phyloP scores from a whole-genome alignment of 1,139 yeast species.

The Suhomyces ambrosiae region DNA sequence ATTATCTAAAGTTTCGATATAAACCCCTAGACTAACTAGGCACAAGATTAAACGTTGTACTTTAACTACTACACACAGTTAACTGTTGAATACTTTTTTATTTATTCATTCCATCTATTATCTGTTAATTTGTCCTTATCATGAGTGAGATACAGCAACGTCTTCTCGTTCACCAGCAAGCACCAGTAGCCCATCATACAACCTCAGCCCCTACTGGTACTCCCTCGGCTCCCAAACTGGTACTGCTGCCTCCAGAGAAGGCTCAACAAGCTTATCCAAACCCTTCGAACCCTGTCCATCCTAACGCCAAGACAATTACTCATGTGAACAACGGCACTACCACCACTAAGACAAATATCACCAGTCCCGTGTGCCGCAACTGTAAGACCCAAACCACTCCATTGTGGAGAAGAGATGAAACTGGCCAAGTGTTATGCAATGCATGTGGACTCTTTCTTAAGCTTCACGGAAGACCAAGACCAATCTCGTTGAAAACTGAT shows the following conservation, averaged over 20 bases:
- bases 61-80: no score
- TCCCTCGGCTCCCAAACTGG: conserved; percentile 12
- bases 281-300: conserved; percentile 23
- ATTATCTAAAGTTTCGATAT: no score
- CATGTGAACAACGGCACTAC: conserved; percentile 48
- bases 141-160: conserved; percentile 40
- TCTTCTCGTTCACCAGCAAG: conserved; percentile 21
- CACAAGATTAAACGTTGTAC: no score
- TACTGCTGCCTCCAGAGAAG: conserved; percentile 9
- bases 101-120: no score
- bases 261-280: conserved; percentile 6
- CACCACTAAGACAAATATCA: conserved; percentile 50
- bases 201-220: conserved; percentile 11
- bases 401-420: conserved; percentile 91
- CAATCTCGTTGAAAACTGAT: conserved; percentile 87
- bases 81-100: no score
- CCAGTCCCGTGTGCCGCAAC: conserved; percentile 80
- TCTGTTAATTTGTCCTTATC: not conserved
- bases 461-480: conserved; percentile 89
- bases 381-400: conserved; percentile 94
- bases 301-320: conserved; percentile 35
- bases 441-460: conserved; percentile 93
- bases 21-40: no score
- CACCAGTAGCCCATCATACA: conserved; percentile 7
- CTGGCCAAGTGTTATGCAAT: conserved; percentile 90